Evolutionary conservation across 1,139 yeast genomes (phyloP).

Genomic region (Yamadazyma conglobata): DNA sequence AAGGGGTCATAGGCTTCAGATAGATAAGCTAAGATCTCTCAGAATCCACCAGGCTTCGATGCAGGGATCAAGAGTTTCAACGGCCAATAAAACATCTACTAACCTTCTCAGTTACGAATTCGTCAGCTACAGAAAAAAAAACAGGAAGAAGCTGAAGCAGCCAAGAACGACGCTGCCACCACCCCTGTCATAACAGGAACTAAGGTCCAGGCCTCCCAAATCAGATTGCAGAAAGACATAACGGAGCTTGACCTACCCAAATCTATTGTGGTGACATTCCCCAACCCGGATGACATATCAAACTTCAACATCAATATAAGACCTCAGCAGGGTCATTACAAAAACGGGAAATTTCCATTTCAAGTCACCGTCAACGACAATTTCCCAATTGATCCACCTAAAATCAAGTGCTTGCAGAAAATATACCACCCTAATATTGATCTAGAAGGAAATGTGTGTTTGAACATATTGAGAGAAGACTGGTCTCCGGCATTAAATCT

Average conservation of each 20-base stretch:
- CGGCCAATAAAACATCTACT: no score
- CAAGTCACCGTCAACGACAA: slow-evolving; percentile 60
- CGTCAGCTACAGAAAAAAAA: slow-evolving; percentile 59
- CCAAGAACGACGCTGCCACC: slow-evolving; percentile 19
- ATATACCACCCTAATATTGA: slow-evolving; percentile 96
- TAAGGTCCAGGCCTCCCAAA: slow-evolving; percentile 49
- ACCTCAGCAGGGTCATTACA: slow-evolving; percentile 83
- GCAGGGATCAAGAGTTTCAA: no score
- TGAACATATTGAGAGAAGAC: slow-evolving; percentile 87
- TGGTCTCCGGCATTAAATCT: slow-evolving; percentile 93
- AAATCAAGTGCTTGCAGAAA: slow-evolving; percentile 63
- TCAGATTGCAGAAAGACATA: slow-evolving; percentile 59
- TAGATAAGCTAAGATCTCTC: no score
- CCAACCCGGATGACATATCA: slow-evolving; percentile 57
- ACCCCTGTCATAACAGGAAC: slow-evolving; percentile 4
- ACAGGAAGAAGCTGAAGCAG: slow-evolving; percentile 37
- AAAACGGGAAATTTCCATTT: slow-evolving; percentile 66
- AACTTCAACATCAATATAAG: slow-evolving; percentile 54
- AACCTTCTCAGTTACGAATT: slow-evolving; percentile 41
- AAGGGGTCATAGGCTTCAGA: no score
- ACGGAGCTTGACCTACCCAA: slow-evolving; percentile 67
- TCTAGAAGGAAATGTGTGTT: slow-evolving; percentile 83
- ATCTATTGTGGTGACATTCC: slow-evolving; percentile 55
- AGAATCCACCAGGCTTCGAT: no score
- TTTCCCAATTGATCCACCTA: slow-evolving; percentile 94